Evolutionary conservation across 768 basidiomycete genomes (phyloP), one percentile per base, ranked within the genome.

Genomic region (Ramaria sp.): DNA sequence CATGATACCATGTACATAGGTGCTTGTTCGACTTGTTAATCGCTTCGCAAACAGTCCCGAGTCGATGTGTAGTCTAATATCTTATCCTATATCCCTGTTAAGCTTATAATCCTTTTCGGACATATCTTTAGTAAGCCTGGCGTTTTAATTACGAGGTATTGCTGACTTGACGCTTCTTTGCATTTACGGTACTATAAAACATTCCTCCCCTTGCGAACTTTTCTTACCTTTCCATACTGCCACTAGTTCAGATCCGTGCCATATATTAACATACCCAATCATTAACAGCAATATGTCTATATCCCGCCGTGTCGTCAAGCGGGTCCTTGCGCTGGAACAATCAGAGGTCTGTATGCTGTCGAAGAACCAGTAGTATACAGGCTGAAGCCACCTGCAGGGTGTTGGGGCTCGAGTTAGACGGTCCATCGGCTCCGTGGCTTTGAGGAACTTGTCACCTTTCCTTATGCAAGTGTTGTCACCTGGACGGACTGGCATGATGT

Each of bases 381-480:
- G 24, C 25, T 34, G 39, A 28, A 34, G 37, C 20, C 8, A 20
- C 39, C 6, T 25, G 47, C 55, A 87, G 84, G 90, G 93, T 8
- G 85, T 70, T 2, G 90, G 90, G 5, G 93, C 86, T 16, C 71
- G 75, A 49, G 95, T 97, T 20, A 77, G 92, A 56, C 75, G 95
- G 48, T 88, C 85, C 39, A 96, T 97, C 58, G 95, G 95, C 6
- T 77, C 82, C 3, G 70, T 71, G 67, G 71, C 66, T 43, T 72
- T 97, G 36, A 74, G 82, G 48, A 96, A 93, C 65, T 69, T 96
- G 38, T 84, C 85, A 0, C 94, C 94, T 0, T 97, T 97, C 74
- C 74, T 97, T 51, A 83, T 97, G 86, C 69, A 36, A 56, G 68
- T 63, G 1, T 32, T 30, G 8, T 53, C 43, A 3, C 7, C 34